Percentiles rank a stretch among this genome's conserved stretches.
Conservation (phyloP, 345 rosid species). For the Populus tremula region DNA sequence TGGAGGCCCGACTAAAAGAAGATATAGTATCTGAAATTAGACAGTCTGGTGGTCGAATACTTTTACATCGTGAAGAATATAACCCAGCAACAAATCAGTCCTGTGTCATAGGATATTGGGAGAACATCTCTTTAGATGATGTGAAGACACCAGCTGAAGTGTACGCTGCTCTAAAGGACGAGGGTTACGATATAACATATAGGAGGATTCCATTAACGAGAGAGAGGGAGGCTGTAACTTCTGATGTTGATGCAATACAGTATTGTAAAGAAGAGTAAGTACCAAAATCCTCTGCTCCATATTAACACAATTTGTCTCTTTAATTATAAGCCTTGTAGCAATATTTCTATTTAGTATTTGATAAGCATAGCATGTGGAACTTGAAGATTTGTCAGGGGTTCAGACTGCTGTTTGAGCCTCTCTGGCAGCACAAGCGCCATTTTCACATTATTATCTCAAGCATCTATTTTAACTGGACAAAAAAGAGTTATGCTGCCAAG, state of each 20-base stretch:
- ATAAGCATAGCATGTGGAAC: conserved; percentile 1
- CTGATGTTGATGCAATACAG: conserved; percentile 86
- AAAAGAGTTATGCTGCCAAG: neutral
- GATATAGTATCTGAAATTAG: conserved; percentile 75
- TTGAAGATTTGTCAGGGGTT: conserved; percentile 1
- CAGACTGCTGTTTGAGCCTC: conserved; percentile 3
- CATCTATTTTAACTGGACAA: neutral
- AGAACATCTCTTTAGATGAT: conserved; percentile 70
- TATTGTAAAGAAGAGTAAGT: conserved; percentile 72
- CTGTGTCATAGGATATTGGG: conserved; percentile 90
- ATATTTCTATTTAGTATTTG: conserved; percentile 6
- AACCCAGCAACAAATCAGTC: conserved; percentile 64
- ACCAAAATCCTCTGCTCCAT: conserved; percentile 10
- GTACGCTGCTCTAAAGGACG: conserved; percentile 64
- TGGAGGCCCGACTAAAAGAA: conserved; percentile 86
- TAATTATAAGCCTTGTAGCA: conserved; percentile 3
- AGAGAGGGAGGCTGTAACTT: conserved; percentile 87
- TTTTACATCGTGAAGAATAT: conserved; percentile 93
- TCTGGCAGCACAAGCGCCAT: neutral
- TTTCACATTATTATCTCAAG: neutral
- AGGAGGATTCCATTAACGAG: conserved; percentile 90
- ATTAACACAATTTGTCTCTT: neutral
- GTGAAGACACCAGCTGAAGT: conserved; percentile 94
- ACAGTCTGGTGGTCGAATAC: conserved; percentile 76
- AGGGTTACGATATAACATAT: conserved; percentile 63